phyloP scores from a whole-genome alignment of 2,329 filamentous ascomycete genomes.

The Capronia epimyces region DNA sequence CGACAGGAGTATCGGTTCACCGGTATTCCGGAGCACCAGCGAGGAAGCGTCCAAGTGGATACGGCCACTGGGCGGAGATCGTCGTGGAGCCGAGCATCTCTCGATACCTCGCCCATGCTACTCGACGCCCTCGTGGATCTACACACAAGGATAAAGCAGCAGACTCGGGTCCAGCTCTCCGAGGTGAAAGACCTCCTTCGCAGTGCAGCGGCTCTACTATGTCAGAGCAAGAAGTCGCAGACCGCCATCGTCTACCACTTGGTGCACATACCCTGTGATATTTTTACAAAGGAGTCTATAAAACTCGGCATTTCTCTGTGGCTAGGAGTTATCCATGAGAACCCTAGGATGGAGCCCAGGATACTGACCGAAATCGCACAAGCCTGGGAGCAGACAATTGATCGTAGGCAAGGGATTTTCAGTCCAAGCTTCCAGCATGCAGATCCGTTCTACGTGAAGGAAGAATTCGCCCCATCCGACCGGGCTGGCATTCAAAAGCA shows the following conservation, averaged over 20 bases:
- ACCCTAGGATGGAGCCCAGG: constrained; percentile 77
- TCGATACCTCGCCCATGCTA: constrained; percentile 41
- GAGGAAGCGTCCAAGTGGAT: constrained; percentile 13
- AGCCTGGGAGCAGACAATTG: constrained; percentile 82
- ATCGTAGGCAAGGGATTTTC: constrained; percentile 75
- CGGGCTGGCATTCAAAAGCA: constrained; percentile 66
- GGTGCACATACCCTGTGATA: constrained; percentile 83
- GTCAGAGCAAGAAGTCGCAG: constrained; percentile 68
- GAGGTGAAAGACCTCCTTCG: constrained; percentile 78
- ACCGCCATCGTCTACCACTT: constrained; percentile 77
- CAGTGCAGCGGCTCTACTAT: constrained; percentile 79
- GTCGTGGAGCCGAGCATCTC: constrained; percentile 8
- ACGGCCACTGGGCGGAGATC: constrained; percentile 17
- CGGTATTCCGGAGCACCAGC: constrained; percentile 62
- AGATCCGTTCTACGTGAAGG: constrained; percentile 84
- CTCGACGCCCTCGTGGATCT: constrained; percentile 63
- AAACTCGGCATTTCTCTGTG: constrained; percentile 93
- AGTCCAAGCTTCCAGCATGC: constrained; percentile 63
- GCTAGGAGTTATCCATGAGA: constrained; percentile 96
- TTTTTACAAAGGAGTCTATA: constrained; percentile 93
- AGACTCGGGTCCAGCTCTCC: constrained; percentile 63
- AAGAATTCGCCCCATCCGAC: constrained; percentile 90
- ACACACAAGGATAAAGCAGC: constrained; percentile 63
- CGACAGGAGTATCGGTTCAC: constrained; percentile 92
- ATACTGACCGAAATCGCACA: constrained; percentile 81